A percentile compares a stretch with the other conserved stretches of the same genome.
Conservation (phyloP, 148 eudicot species). For the Spergularia marina region DNA sequence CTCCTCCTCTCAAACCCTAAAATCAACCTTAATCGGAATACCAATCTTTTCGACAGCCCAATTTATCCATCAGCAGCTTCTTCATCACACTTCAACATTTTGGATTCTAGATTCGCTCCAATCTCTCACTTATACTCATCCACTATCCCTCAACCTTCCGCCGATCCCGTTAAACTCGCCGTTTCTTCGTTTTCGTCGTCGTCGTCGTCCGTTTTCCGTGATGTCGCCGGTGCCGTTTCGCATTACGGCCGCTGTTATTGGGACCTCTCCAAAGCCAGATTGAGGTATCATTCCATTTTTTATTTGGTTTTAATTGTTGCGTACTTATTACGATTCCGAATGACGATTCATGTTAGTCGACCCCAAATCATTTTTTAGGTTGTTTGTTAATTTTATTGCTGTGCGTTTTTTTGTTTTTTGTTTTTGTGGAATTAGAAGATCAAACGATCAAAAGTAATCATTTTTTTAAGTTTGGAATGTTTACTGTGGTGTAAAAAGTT, state of each 20-base stretch:
- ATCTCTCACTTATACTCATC: conserved; percentile 35
- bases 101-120: conserved; percentile 14
- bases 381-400: no score
- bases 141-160: conserved; percentile 26
- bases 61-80: neutral
- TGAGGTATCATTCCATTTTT: conserved; percentile 39
- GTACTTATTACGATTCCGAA: no score
- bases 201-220: conserved; percentile 29
- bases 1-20: conserved; percentile 17
- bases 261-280: conserved; percentile 91
- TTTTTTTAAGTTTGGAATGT: no score
- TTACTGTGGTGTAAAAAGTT: neutral
- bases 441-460: no score
- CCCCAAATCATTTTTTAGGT: no score
- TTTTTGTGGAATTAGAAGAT: no score
- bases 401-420: no score
- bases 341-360: no score
- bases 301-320: no score
- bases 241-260: conserved; percentile 77
- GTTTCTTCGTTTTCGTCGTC: conserved; percentile 30
- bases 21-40: conserved; percentile 13
- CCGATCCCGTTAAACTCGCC: conserved; percentile 29
- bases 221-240: conserved; percentile 42
- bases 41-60: neutral
- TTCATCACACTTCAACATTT: conserved; percentile 12